Conservation (phyloP, 495 filamentous ascomycete genomes). For the Penicillium cataractarum region DNA sequence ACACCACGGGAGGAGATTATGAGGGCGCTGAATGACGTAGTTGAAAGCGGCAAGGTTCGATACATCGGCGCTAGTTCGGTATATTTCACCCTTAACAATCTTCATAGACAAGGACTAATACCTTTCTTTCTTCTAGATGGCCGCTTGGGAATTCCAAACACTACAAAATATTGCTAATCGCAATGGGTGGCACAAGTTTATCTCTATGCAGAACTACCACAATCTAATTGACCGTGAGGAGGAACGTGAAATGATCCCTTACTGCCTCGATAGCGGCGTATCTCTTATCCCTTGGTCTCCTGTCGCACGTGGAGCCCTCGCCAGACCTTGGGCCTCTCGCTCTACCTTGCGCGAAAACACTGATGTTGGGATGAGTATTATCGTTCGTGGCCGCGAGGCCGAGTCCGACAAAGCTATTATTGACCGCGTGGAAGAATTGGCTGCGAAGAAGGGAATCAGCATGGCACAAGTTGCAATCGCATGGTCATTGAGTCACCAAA, state of each 20-base stretch:
- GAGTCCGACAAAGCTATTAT: slow-evolving; percentile 63
- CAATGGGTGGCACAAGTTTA: slow-evolving; percentile 62
- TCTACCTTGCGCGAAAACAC: slow-evolving; percentile 50
- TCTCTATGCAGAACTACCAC: slow-evolving; percentile 65
- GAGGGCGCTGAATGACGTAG: slow-evolving; percentile 61
- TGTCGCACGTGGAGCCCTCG: slow-evolving; percentile 59
- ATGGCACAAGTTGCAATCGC: slow-evolving; percentile 71
- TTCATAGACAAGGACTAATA: neutral
- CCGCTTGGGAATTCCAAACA: slow-evolving; percentile 59
- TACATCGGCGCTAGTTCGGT: slow-evolving; percentile 50
- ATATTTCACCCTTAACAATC: too few relatives aligned
- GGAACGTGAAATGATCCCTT: slow-evolving; percentile 65
- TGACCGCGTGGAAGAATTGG: slow-evolving; percentile 66
- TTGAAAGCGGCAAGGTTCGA: slow-evolving; percentile 62
- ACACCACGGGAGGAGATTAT: slow-evolving; percentile 65
- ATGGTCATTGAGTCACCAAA: slow-evolving; percentile 61
- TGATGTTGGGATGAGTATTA: slow-evolving; percentile 48
- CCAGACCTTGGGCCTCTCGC: slow-evolving; percentile 50
- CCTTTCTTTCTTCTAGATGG: slow-evolving; percentile 55
- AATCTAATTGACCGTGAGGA: slow-evolving; percentile 62
- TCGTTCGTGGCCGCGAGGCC: slow-evolving; percentile 48
- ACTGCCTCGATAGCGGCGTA: slow-evolving; percentile 73
- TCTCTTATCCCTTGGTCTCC: slow-evolving; percentile 70
- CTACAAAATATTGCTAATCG: slow-evolving; percentile 58
- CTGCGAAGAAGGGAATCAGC: slow-evolving; percentile 62